Percentiles rank a stretch among this genome's conserved stretches.
These are phyloP conservation scores for Rickenella mellea DNA, from an alignment of 768 basidiomycete species.

Conservation along the genomic window DNA sequence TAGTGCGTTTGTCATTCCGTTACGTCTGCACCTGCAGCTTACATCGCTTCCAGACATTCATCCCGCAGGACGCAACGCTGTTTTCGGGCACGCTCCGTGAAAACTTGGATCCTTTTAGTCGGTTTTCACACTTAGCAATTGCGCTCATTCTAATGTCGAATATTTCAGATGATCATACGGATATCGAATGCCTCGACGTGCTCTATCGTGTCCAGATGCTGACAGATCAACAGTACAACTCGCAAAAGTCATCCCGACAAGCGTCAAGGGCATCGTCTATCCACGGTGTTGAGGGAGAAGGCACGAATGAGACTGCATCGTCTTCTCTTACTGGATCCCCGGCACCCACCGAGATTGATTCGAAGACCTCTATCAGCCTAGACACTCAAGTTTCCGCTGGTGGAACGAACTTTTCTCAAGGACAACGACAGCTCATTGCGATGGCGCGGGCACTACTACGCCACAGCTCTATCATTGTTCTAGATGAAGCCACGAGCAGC, in stretches of 20 bases:
- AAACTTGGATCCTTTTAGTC: constrained; percentile 66
- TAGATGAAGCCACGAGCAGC: constrained; percentile 12
- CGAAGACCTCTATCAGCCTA: constrained; percentile 36
- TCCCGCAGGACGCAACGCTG: constrained; percentile 62
- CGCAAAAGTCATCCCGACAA: constrained; percentile 40
- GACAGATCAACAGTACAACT: constrained; percentile 24
- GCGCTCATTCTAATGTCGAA: too few relatives aligned
- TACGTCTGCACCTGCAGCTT: constrained; percentile 4
- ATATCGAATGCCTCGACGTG: constrained; percentile 72
- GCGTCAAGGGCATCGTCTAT: constrained; percentile 39
- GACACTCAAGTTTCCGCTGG: constrained; percentile 71
- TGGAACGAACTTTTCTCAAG: constrained; percentile 32
- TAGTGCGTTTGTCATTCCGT: constrained; percentile 33
- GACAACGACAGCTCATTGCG: constrained; percentile 31
- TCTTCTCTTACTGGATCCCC: background rate
- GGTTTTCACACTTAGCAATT: constrained; percentile 10
- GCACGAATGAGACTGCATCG: background rate
- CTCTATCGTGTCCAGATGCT: constrained; percentile 77
- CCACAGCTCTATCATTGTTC: constrained; percentile 17
- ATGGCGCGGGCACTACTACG: constrained; percentile 18
- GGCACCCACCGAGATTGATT: background rate
- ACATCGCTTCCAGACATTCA: constrained; percentile 51
- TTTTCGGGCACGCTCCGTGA: constrained; percentile 76
- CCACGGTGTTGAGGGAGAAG: constrained; percentile 13
- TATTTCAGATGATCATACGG: constrained; percentile 80